These are phyloP conservation scores for Fusarium musae DNA, from an alignment of 2,329 filamentous ascomycete species.

Conservation along the genomic window DNA sequence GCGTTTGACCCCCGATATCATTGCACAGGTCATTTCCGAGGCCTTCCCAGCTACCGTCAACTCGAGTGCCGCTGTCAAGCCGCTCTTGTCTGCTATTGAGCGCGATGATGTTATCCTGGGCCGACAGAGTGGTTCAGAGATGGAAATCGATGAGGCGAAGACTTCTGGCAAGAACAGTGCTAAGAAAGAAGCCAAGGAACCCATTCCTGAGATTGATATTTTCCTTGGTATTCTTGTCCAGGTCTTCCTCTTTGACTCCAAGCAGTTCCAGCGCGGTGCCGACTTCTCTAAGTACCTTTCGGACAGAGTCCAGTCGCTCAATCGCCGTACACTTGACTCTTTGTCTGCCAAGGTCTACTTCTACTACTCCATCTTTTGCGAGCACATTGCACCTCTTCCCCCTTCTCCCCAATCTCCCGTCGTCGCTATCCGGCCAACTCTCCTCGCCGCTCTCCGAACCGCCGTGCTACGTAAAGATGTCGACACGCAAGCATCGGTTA, in stretches of 20 bases:
- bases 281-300: constrained; percentile 87
- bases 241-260: constrained; percentile 88
- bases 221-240: constrained; percentile 88
- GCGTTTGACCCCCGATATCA: constrained; percentile 82
- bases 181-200: constrained; percentile 78
- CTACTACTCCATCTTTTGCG: constrained; percentile 95
- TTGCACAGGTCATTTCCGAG: constrained; percentile 83
- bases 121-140: constrained; percentile 68
- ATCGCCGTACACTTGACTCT: constrained; percentile 93
- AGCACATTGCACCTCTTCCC: constrained; percentile 87
- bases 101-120: constrained; percentile 73
- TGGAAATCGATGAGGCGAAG: constrained; percentile 77
- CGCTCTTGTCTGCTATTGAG: constrained; percentile 76
- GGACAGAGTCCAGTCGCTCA: constrained; percentile 86
- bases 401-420: constrained; percentile 90
- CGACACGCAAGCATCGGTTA: constrained; percentile 96
- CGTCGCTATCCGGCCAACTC: constrained; percentile 84
- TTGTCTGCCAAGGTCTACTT: constrained; percentile 97
- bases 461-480: constrained; percentile 97
- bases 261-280: constrained; percentile 81
- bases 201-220: constrained; percentile 86
- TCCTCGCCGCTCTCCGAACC: constrained; percentile 89
- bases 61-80: constrained; percentile 73
- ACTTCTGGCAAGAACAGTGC: constrained; percentile 60
- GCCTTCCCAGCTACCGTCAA: constrained; percentile 74